A percentile compares a stretch with the other conserved stretches of the same genome.
phyloP scores from a whole-genome alignment of 768 basidiomycete species.

The Trametes villosa region DNA sequence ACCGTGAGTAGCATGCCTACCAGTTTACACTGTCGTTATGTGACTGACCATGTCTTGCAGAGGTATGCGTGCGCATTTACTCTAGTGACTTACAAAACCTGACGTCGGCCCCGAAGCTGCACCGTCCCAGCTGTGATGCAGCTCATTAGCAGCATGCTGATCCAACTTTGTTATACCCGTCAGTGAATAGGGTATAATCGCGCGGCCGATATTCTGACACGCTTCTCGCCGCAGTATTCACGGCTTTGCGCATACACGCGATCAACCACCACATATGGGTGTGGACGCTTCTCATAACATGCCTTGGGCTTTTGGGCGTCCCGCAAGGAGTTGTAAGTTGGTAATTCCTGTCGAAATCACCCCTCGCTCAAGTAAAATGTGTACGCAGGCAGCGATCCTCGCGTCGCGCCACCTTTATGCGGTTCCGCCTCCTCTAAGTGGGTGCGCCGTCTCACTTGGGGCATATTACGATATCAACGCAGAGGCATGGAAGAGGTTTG shows the following conservation, averaged over 20 bases:
- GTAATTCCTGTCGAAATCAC: not conserved
- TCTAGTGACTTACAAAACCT: not conserved
- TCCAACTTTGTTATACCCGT: not conserved
- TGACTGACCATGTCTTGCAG: not conserved
- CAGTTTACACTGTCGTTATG: not conserved
- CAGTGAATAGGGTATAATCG: not conserved
- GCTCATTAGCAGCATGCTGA: no score
- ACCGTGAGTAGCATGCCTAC: not conserved
- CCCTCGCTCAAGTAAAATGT: not conserved
- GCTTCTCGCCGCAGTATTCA: not conserved
- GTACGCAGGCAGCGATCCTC: not conserved
- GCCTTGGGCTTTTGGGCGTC: not conserved
- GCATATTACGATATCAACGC: not conserved
- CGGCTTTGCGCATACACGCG: slow-evolving; percentile 10
- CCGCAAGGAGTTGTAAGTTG: slow-evolving; percentile 8
- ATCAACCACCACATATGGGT: slow-evolving; percentile 12
- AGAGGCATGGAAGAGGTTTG: not conserved
- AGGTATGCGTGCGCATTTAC: not conserved
- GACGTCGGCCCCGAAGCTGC: no score
- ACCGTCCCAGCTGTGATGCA: no score
- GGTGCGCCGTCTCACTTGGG: not conserved
- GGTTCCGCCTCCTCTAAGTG: not conserved
- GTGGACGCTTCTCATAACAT: slow-evolving; percentile 3
- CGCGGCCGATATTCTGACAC: not conserved
- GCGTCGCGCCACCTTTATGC: not conserved